Conservation (phyloP, 306 rosid species). For the Prosopis cineraria region DNA sequence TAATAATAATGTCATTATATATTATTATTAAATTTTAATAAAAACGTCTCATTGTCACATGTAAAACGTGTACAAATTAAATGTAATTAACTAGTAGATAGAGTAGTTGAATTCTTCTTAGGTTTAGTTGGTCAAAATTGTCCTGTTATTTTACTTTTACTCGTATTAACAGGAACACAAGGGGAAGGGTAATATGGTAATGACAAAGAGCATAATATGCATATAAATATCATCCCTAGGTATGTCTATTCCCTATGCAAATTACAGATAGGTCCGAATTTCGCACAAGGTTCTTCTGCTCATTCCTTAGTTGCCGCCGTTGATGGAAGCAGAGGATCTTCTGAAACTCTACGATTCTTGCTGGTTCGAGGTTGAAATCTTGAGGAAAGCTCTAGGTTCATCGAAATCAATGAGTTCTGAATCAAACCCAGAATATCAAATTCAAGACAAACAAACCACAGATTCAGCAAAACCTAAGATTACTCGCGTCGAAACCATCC, state of each 20-base stretch:
- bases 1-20: too few species aligned
- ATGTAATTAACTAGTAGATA: slow-evolving; percentile 28
- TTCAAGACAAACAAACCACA: background rate
- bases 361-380: slow-evolving; percentile 58
- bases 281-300: background rate
- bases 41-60: slow-evolving; percentile 1
- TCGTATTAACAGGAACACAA: too few species aligned
- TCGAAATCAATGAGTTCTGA: slow-evolving; percentile 28
- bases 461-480: slow-evolving; percentile 40
- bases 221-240: background rate
- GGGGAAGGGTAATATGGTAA: slow-evolving; percentile 47
- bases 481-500: slow-evolving; percentile 40
- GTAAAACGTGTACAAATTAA: slow-evolving; percentile 41
- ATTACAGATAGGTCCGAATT: background rate
- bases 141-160: too few species aligned
- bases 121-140: background rate
- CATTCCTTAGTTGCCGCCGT: slow-evolving; percentile 41
- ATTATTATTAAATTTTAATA: background rate
- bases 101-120: background rate
- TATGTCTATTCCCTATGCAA: background rate
- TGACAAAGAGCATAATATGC: slow-evolving; percentile 22
- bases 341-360: slow-evolving; percentile 54
- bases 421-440: slow-evolving; percentile 32
- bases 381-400: slow-evolving; percentile 35
- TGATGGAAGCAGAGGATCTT: slow-evolving; percentile 57